Conservation (phyloP, 2,329 filamentous ascomycete species). For the Epicoccum nigrum region DNA sequence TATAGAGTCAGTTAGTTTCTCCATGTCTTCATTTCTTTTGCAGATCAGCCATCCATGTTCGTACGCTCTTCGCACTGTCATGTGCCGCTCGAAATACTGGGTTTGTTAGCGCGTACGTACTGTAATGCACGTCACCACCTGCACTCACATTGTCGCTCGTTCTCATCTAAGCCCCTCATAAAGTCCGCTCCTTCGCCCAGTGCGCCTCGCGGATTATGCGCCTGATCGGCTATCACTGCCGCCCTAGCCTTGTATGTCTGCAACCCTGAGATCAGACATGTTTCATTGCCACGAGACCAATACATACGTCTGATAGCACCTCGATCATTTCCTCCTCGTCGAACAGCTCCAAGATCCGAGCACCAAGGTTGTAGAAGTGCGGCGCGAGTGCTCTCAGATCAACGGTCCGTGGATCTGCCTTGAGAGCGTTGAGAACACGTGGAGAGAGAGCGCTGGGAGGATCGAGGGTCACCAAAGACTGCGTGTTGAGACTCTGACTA, state of each 20-base stretch:
- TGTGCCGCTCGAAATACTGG: conserved; percentile 57
- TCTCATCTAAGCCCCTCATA: conserved; percentile 85
- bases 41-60: conserved; percentile 52
- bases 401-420: conserved; percentile 86
- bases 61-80: conserved; percentile 54
- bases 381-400: conserved; percentile 81
- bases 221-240: conserved; percentile 84
- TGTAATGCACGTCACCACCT: not conserved
- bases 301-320: conserved; percentile 54
- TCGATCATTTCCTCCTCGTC: conserved; percentile 83
- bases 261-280: not conserved
- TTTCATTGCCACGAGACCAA: not conserved
- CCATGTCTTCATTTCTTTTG: conserved; percentile 44
- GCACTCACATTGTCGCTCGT: conserved; percentile 70
- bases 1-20: not conserved
- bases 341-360: conserved; percentile 86
- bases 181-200: conserved; percentile 76
- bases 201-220: conserved; percentile 79
- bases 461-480: conserved; percentile 70
- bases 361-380: conserved; percentile 86
- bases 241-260: conserved; percentile 82
- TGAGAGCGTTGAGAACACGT: conserved; percentile 85
- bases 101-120: conserved; percentile 4
- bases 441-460: conserved; percentile 77
- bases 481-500: conserved; percentile 45